These are phyloP conservation scores for Aureobasidium subglaciale DNA, from an alignment of 2,329 filamentous ascomycete genomes.

Conservation along the genomic window DNA sequence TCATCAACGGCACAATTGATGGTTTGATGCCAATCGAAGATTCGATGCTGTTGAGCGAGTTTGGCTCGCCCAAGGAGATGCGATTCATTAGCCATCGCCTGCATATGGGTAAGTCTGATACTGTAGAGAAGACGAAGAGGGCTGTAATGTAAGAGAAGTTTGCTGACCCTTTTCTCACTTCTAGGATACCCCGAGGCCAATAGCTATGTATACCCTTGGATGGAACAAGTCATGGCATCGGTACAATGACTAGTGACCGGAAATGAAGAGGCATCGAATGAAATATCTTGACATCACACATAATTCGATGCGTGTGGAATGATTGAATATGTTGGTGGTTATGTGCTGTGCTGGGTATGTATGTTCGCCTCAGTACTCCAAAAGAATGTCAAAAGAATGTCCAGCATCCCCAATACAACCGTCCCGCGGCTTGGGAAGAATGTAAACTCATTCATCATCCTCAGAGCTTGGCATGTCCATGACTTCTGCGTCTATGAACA, in stretches of 20 bases:
- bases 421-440: background rate
- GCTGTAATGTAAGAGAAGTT: too few relatives aligned
- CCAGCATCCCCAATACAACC: background rate
- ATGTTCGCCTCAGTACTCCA: background rate
- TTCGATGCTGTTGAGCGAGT: slow-evolving; percentile 56
- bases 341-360: background rate
- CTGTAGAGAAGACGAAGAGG: background rate
- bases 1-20: slow-evolving; percentile 56
- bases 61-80: slow-evolving; percentile 59
- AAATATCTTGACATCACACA: too few relatives aligned
- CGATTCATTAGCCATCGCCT: slow-evolving; percentile 55
- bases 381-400: background rate
- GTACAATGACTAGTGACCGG: background rate
- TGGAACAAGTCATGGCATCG: slow-evolving; percentile 47
- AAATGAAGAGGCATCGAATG: too few relatives aligned
- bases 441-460: background rate
- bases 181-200: slow-evolving; percentile 54
- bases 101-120: slow-evolving; percentile 48
- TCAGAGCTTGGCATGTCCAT: background rate
- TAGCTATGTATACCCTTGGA: slow-evolving; percentile 52
- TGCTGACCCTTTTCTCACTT: background rate
- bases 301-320: background rate
- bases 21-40: slow-evolving; percentile 64
- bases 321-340: background rate
- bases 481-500: background rate